Percentiles rank a stretch among this genome's conserved stretches.
These are phyloP conservation scores for Sclerotinia borealis DNA, from an alignment of 2,329 filamentous ascomycete genomes.

Conservation along the genomic window DNA sequence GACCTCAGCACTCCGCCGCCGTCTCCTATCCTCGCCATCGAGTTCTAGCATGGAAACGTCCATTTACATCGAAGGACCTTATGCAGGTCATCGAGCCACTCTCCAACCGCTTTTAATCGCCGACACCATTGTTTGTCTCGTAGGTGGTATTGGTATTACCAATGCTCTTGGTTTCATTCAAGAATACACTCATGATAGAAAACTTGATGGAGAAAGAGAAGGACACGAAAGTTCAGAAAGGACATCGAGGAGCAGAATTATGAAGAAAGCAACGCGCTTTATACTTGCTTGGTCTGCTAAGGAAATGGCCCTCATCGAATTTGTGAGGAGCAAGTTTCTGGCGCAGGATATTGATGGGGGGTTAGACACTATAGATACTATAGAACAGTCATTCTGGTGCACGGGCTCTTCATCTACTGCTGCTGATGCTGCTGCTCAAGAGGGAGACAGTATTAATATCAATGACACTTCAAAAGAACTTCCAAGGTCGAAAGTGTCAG, in stretches of 20 bases:
- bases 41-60: neutral
- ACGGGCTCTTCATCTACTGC: neutral
- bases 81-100: constrained; percentile 1
- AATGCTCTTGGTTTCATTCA: constrained; percentile 15
- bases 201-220: too few relatives aligned
- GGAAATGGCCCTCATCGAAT: constrained; percentile 23
- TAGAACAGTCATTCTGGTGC: constrained; percentile 16
- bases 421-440: neutral
- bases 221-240: neutral
- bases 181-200: too few relatives aligned
- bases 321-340: constrained; percentile 22
- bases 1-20: neutral
- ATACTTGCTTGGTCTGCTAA: constrained; percentile 28
- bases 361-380: too few relatives aligned
- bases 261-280: constrained; percentile 22
- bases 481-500: neutral
- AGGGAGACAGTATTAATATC: neutral
- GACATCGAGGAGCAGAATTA: constrained; percentile 14
- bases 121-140: constrained; percentile 1
- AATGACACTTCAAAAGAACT: neutral
- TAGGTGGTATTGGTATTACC: constrained; percentile 6
- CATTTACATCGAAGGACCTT: constrained; percentile 3
- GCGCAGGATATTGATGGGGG: constrained; percentile 16
- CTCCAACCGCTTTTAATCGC: neutral
- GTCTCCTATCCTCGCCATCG: neutral